A percentile compares a stretch with the other conserved stretches of the same genome.
Evolutionary conservation across 2,329 filamentous ascomycete genomes (phyloP).

Genomic region (Knoxdaviesia proteae): DNA sequence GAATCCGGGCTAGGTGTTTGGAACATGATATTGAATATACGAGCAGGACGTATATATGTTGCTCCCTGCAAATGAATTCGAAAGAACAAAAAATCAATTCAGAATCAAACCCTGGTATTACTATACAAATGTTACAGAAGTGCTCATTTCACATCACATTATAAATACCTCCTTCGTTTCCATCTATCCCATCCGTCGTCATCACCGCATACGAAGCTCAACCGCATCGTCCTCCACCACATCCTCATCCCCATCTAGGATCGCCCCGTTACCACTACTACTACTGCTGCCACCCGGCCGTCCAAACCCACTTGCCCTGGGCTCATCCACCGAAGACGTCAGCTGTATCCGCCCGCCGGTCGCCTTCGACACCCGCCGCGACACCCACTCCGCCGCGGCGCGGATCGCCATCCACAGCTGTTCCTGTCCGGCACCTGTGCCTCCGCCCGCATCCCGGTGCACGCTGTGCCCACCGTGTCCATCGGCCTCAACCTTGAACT

Average conservation of each 20-base stretch:
- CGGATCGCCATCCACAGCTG: constrained; percentile 40
- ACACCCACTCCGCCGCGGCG: constrained; percentile 34
- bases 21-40: too few species aligned
- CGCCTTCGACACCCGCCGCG: constrained; percentile 27
- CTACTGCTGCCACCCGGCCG: constrained; percentile 21
- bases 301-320: constrained; percentile 5
- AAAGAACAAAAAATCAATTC: too few species aligned
- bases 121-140: too few species aligned
- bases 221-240: constrained; percentile 17
- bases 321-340: constrained; percentile 16
- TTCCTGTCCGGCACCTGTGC: constrained; percentile 36
- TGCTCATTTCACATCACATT: too few species aligned
- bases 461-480: constrained; percentile 35
- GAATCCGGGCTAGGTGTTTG: too few species aligned
- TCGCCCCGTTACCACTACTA: constrained; percentile 18
- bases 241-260: constrained; percentile 22
- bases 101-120: too few species aligned
- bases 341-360: constrained; percentile 38
- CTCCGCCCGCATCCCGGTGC: constrained; percentile 27
- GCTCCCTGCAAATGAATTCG: too few species aligned
- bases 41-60: too few species aligned
- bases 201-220: constrained; percentile 19
- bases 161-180: too few species aligned
- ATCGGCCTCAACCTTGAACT: constrained; percentile 83
- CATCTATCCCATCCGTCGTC: too few species aligned